Evolutionary conservation across 345 rosid species (phyloP).

Genomic region (Sonneratia caseolaris): DNA sequence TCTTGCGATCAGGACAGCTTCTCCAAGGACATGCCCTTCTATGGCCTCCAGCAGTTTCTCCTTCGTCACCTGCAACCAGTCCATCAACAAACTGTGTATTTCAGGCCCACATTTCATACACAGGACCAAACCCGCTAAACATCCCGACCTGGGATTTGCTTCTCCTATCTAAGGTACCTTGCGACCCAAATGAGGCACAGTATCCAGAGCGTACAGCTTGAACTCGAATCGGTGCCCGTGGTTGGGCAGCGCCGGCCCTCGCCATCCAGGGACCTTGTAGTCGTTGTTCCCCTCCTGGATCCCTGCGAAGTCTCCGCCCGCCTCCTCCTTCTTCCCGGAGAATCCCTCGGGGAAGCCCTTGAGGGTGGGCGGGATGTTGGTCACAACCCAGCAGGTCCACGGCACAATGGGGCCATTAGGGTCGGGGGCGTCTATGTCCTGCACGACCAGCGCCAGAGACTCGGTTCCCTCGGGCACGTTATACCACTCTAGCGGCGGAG

Average conservation of each 20-base stretch:
- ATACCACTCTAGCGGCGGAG: conserved; percentile 70
- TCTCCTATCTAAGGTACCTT: conserved; percentile 28
- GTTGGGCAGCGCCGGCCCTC: conserved; percentile 44
- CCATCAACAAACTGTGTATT: neutral
- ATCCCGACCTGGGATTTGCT: neutral
- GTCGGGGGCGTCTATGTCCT: conserved; percentile 71
- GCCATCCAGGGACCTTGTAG: conserved; percentile 70
- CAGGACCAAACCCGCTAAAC: neutral
- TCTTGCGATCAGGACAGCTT: conserved; percentile 38
- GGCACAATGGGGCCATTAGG: conserved; percentile 54
- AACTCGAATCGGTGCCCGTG: conserved; percentile 61
- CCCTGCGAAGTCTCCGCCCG: conserved; percentile 22
- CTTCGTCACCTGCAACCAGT: conserved; percentile 45
- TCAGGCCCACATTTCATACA: neutral
- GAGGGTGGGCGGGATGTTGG: conserved; percentile 47
- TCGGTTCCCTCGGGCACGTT: conserved; percentile 60
- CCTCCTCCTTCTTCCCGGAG: conserved; percentile 51
- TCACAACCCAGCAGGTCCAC: conserved; percentile 73
- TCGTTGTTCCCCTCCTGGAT: conserved; percentile 71
- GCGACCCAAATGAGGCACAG: conserved; percentile 38
- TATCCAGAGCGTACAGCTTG: conserved; percentile 64
- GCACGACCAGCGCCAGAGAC: conserved; percentile 63
- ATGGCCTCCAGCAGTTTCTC: conserved; percentile 61
- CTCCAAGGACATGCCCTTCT: conserved; percentile 57
- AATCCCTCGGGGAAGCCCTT: conserved; percentile 70